A percentile compares a stretch with the other conserved stretches of the same genome.
These are phyloP conservation scores for Vanrija sp. DNA, from an alignment of 1,284 basidiomycete species.

Conservation along the genomic window DNA sequence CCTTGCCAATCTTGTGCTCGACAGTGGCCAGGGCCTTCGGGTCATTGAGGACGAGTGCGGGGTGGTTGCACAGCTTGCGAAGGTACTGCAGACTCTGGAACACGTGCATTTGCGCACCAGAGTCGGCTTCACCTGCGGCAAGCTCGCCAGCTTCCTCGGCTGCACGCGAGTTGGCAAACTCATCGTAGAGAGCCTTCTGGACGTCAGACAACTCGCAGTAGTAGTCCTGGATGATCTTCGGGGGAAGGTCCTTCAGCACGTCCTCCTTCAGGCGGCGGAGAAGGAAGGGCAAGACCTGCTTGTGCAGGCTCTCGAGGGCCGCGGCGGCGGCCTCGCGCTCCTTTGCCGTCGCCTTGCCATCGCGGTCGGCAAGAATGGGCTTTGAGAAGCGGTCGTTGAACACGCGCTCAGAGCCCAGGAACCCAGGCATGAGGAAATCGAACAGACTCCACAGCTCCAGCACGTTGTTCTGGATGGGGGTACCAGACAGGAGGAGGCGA, in stretches of 20 bases:
- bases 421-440: conserved; percentile 99
- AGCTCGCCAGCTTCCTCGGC: conserved; percentile 62
- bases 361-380: conserved; percentile 90
- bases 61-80: conserved; percentile 97
- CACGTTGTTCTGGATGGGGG: conserved; percentile 99
- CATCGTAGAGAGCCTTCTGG: conserved; percentile 89
- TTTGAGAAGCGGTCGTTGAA: conserved; percentile 97
- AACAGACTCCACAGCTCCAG: conserved; percentile 98
- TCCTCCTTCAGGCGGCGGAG: conserved; percentile 96
- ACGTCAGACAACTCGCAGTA: conserved; percentile 95
- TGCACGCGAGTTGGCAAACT: conserved; percentile 79
- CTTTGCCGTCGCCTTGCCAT: conserved; percentile 81
- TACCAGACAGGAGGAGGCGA: conserved; percentile 90
- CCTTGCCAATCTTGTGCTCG: conserved; percentile 56
- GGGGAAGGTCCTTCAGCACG: conserved; percentile 90
- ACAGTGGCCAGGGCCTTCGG: conserved; percentile 61
- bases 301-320: conserved; percentile 93
- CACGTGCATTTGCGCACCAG: conserved; percentile 70
- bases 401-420: conserved; percentile 87
- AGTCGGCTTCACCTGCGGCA: conserved; percentile 51
- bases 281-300: conserved; percentile 98
- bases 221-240: conserved; percentile 99
- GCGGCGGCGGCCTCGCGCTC: conserved; percentile 92
- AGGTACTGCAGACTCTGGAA: conserved; percentile 97
- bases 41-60: conserved; percentile 77